Conservation (phyloP, 306 rosid genomes). For the Echinosophora koreensis region DNA sequence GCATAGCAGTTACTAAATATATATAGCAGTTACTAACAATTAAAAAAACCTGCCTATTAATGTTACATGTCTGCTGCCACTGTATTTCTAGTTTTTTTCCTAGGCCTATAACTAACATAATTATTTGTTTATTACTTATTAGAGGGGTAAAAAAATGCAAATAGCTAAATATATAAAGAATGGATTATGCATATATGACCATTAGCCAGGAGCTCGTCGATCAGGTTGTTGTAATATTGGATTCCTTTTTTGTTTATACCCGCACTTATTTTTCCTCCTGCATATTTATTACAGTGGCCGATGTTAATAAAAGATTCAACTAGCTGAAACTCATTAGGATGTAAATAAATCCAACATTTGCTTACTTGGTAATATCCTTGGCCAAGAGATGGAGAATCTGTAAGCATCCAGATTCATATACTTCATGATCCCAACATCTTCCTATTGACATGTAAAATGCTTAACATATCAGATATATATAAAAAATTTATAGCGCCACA, state of each 20-base stretch:
- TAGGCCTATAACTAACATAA: too few relatives aligned
- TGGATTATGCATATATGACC: conserved; percentile 47
- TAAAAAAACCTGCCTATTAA: too few relatives aligned
- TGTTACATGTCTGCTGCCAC: too few relatives aligned
- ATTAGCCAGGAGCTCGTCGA: conserved; percentile 59
- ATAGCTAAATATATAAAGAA: background rate
- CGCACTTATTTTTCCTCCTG: conserved; percentile 62
- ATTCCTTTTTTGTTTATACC: conserved; percentile 72
- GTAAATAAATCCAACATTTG: conserved; percentile 4
- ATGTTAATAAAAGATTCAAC: conserved; percentile 17
- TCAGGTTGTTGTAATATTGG: conserved; percentile 68
- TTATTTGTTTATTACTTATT: too few relatives aligned
- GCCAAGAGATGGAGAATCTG: conserved; percentile 85
- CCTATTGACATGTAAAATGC: conserved; percentile 50
- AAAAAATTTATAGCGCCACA: too few relatives aligned
- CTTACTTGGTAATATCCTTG: conserved; percentile 78
- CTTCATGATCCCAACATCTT: conserved; percentile 79
- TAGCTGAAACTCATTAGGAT: conserved; percentile 10
- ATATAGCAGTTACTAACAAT: too few relatives aligned
- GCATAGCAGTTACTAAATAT: too few relatives aligned
- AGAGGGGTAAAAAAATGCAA: background rate
- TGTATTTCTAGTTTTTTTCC: too few relatives aligned
- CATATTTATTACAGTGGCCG: conserved; percentile 21
- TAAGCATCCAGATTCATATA: conserved; percentile 68
- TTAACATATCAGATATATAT: background rate